phyloP scores from a whole-genome alignment of 495 filamentous ascomycete genomes.

The Aspergillus ellipticus region DNA sequence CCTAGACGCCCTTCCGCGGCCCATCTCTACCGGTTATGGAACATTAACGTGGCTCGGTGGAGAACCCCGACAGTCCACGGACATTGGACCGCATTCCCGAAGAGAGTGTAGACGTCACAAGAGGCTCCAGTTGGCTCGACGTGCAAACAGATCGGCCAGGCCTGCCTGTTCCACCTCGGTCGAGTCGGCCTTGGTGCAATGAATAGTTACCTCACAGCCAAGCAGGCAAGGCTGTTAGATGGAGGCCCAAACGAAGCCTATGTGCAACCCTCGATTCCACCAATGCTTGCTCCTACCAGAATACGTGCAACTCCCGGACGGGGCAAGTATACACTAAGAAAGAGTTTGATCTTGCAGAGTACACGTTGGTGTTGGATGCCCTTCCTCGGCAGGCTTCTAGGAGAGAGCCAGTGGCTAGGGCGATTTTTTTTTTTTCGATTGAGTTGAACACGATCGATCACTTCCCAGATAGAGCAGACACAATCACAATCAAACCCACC shows the following conservation, averaged over 20 bases:
- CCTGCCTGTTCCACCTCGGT: conserved; percentile 7
- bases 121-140: neutral
- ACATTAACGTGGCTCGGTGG: conserved; percentile 24
- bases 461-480: neutral
- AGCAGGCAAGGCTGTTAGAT: conserved; percentile 3
- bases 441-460: neutral
- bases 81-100: conserved; percentile 22
- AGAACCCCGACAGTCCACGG: conserved; percentile 21
- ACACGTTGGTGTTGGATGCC: neutral
- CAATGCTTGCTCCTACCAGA: neutral
- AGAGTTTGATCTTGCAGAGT: neutral
- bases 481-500: neutral
- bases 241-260: conserved; percentile 9
- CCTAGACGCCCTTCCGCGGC: conserved; percentile 5
- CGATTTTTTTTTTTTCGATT: neutral
- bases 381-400: neutral
- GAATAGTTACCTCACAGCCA: conserved; percentile 2
- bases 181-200: conserved; percentile 1
- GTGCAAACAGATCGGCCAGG: conserved; percentile 8
- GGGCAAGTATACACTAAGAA: neutral
- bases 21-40: conserved; percentile 11
- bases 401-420: neutral
- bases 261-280: conserved; percentile 16
- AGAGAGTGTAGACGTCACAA: conserved; percentile 21
- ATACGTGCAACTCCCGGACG: neutral